Base-by-base conservation (phyloP, 2,329 filamentous ascomycete species). In the Xylariales sp. region DNA sequence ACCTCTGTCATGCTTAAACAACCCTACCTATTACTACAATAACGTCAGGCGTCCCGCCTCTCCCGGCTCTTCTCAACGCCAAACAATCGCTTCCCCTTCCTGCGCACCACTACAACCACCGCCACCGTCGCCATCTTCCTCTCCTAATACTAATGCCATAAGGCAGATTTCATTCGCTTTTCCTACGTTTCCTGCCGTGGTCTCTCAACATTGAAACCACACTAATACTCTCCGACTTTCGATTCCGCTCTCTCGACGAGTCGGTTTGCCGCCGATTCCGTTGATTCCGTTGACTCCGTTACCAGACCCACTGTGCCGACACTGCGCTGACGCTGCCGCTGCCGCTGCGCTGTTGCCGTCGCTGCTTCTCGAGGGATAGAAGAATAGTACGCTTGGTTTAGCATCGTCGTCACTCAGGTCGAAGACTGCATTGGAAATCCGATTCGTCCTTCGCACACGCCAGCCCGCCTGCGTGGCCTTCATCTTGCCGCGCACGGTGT, bases 91-190 rank as follows among this genome's bases (percentile, higher is more conserved):
- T 18, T 43, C 39, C 39, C 23, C 43, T 36, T 56, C 49, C 54
- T 57, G 64, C 53, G 30, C 39, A 36, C 39, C 39, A 41, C 18
- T 7, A 49, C 32, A 39, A 58, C 36, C 36, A 12, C 39, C 39
- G 39, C 39, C 43, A 39, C 34, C 54, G 41, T 45, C 50, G 28
- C 50, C 57, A 6, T 28, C 16, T 9, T 43, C 49, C 39, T 63
- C 36, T 28, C 34, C 7, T 50, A 45, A 36, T 46, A 23, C 23
- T 23, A 53, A 53, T 64, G 55, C 61, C 61, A 61, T 59, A 56
- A 57, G 56, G 65, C 65, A 68, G 34, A 46, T 68, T 64, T 41
- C 65, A 58, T 68, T 68, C 65, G 65, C 65, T 68, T 49, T 45
- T 32, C 34, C 49, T 43, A 32, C 41, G 39, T 48, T 23, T 64